phyloP scores from a whole-genome alignment of 768 basidiomycete species.

The Hericium rajendrae region DNA sequence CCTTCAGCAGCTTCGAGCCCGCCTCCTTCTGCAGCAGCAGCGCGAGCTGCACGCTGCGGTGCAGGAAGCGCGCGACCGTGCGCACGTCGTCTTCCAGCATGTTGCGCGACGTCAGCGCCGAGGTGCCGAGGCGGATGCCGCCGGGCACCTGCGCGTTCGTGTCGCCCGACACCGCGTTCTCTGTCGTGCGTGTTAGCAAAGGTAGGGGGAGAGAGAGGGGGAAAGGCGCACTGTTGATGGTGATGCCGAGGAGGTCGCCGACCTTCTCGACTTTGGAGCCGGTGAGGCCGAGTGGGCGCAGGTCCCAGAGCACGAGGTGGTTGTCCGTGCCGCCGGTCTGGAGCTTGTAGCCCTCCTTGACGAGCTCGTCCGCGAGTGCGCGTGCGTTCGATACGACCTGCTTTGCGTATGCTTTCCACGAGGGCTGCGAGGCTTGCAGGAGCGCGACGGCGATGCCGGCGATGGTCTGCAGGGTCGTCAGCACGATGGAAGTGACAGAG shows the following conservation, averaged over 20 bases:
- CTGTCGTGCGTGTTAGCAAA: constrained; percentile 26
- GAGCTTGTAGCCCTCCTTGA: constrained; percentile 82
- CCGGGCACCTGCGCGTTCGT: constrained; percentile 92
- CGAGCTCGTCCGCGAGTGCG: constrained; percentile 63
- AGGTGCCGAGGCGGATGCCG: constrained; percentile 92
- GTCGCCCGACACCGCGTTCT: constrained; percentile 97
- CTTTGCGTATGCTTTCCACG: constrained; percentile 85
- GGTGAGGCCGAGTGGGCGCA: constrained; percentile 90
- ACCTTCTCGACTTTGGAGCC: constrained; percentile 98
- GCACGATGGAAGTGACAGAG: not conserved
- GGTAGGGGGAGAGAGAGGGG: not conserved
- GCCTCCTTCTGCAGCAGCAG: constrained; percentile 89
- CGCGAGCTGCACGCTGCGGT: constrained; percentile 89
- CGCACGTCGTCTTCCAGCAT: constrained; percentile 86
- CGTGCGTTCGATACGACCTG: constrained; percentile 88
- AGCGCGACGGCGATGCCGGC: constrained; percentile 91
- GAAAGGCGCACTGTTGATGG: constrained; percentile 73
- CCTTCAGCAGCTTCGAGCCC: constrained; percentile 89
- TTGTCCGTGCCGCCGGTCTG: constrained; percentile 96
- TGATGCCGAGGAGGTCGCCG: constrained; percentile 93
- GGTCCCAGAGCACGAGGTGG: constrained; percentile 97
- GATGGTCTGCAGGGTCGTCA: constrained; percentile 53
- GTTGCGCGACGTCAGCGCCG: constrained; percentile 89
- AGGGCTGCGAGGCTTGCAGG: constrained; percentile 81
- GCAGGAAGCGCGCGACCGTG: constrained; percentile 81